Conservation (phyloP, 371 early-diverging fungal genomes). For the Rhizopus sp. region DNA sequence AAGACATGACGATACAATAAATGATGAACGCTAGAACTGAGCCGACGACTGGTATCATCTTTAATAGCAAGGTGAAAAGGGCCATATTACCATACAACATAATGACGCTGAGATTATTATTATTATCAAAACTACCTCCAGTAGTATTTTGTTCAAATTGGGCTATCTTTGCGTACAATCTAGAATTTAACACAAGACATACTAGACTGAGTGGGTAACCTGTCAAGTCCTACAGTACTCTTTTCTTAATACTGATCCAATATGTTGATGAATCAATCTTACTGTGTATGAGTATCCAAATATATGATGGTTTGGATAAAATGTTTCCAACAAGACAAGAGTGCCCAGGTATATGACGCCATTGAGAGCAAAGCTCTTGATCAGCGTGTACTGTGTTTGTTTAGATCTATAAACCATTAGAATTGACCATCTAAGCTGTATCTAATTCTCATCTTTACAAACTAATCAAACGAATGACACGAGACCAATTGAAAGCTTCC, state of each 20-base stretch:
- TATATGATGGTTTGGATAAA: constrained; percentile 40
- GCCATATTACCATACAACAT: constrained; percentile 48
- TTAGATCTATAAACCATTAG: constrained; percentile 29
- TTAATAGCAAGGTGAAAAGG: constrained; percentile 31
- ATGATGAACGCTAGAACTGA: constrained; percentile 34
- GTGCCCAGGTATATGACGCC: constrained; percentile 41
- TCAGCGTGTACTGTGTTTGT: constrained; percentile 33
- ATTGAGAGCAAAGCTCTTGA: constrained; percentile 41
- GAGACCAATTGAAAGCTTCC: constrained; percentile 41
- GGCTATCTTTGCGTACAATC: constrained; percentile 42
- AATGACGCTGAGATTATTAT: constrained; percentile 28
- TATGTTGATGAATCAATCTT: constrained; percentile 6
- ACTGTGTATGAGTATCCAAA: constrained; percentile 48
- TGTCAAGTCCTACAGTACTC: constrained; percentile 36
- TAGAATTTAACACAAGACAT: constrained; percentile 42
- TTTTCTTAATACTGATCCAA: not conserved
- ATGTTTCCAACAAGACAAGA: constrained; percentile 39
- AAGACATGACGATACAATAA: constrained; percentile 49
- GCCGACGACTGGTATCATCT: constrained; percentile 41
- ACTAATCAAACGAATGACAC: constrained; percentile 27
- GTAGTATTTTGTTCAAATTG: constrained; percentile 14
- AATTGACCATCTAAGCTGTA: not conserved
- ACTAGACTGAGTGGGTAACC: constrained; percentile 53
- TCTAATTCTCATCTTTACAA: constrained; percentile 22
- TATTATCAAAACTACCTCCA: not conserved